Evolutionary conservation across 2,329 filamentous ascomycete species (phyloP).

Genomic region (Conoideocrella luteorostrata): DNA sequence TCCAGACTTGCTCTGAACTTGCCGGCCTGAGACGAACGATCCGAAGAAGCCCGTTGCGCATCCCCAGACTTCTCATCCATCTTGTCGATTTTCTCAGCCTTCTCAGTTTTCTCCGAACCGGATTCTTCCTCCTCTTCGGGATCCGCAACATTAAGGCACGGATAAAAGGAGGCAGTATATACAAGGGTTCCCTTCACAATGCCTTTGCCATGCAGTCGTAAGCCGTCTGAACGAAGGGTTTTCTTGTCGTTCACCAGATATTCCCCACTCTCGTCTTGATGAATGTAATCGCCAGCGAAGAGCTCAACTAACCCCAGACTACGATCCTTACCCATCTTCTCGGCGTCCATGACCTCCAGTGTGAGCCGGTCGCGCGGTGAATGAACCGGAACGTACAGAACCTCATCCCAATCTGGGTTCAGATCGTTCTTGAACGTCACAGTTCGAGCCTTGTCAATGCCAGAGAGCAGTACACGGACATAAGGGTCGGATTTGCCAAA

Average conservation of each 20-base stretch:
- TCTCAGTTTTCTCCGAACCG: slow-evolving; percentile 15
- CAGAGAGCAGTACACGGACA: slow-evolving; percentile 78
- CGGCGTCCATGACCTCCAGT: slow-evolving; percentile 94
- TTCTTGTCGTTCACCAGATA: slow-evolving; percentile 76
- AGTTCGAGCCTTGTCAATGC: slow-evolving; percentile 83
- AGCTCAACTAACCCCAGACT: slow-evolving; percentile 78
- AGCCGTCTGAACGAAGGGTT: slow-evolving; percentile 55
- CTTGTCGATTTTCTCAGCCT: slow-evolving; percentile 3
- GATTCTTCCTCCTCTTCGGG: slow-evolving; percentile 75
- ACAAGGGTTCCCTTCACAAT: slow-evolving; percentile 71
- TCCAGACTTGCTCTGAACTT: slow-evolving; percentile 36
- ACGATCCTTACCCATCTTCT: slow-evolving; percentile 85
- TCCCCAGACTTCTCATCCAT: slow-evolving; percentile 7
- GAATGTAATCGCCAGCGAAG: slow-evolving; percentile 69
- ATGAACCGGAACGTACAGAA: slow-evolving; percentile 89
- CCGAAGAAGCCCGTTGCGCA: slow-evolving; percentile 10
- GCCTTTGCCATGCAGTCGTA: slow-evolving; percentile 68
- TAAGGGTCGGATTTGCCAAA: slow-evolving; percentile 98
- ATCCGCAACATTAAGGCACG: slow-evolving; percentile 79
- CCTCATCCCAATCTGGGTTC: slow-evolving; percentile 91
- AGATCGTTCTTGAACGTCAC: slow-evolving; percentile 96
- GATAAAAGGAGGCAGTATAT: slow-evolving; percentile 85
- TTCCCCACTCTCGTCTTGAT: slow-evolving; percentile 71
- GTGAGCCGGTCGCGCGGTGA: slow-evolving; percentile 74
- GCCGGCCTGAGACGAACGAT: slow-evolving; percentile 28